Percentiles rank a stretch among this genome's conserved stretches.
These are phyloP conservation scores for Prunus campanulata DNA, from an alignment of 306 rosid genomes.

Conservation along the genomic window DNA sequence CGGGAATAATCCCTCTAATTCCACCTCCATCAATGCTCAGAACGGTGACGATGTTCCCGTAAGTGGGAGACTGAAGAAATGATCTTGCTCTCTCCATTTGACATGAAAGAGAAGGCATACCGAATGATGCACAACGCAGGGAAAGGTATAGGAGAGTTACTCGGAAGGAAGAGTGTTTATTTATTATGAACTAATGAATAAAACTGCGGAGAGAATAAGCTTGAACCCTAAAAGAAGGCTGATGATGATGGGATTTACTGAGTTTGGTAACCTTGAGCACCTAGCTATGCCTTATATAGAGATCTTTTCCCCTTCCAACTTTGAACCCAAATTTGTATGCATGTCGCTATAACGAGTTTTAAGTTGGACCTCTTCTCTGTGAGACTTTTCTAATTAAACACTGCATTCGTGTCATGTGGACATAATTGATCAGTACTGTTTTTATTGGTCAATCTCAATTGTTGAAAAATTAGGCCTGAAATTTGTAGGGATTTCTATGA, in stretches of 20 bases:
- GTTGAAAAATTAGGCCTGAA: too few relatives aligned
- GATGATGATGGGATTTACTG: neutral
- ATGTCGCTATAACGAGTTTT: neutral
- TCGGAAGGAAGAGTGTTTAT: neutral
- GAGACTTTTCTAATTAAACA: too few relatives aligned
- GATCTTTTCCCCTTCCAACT: neutral
- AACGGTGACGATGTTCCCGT: too few relatives aligned
- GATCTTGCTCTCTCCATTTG: too few relatives aligned
- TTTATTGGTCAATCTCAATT: too few relatives aligned
- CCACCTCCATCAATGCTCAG: too few relatives aligned
- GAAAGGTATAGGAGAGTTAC: too few relatives aligned
- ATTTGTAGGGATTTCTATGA: too few relatives aligned
- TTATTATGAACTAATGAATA: neutral
- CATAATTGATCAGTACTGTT: too few relatives aligned
- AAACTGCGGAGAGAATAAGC: neutral
- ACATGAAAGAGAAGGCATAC: neutral
- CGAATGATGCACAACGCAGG: neutral
- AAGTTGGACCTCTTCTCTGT: neutral
- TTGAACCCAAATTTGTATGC: neutral
- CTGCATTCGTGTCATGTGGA: too few relatives aligned
- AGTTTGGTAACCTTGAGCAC: neutral
- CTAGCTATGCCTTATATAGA: conserved; percentile 1
- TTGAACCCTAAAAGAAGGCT: neutral
- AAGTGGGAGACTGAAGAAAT: too few relatives aligned
- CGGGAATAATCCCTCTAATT: too few relatives aligned